Percentiles rank a stretch among this genome's conserved stretches.
These are phyloP conservation scores for Tolypocladium tropicale DNA, from an alignment of 2,329 filamentous ascomycete species.

Conservation along the genomic window DNA sequence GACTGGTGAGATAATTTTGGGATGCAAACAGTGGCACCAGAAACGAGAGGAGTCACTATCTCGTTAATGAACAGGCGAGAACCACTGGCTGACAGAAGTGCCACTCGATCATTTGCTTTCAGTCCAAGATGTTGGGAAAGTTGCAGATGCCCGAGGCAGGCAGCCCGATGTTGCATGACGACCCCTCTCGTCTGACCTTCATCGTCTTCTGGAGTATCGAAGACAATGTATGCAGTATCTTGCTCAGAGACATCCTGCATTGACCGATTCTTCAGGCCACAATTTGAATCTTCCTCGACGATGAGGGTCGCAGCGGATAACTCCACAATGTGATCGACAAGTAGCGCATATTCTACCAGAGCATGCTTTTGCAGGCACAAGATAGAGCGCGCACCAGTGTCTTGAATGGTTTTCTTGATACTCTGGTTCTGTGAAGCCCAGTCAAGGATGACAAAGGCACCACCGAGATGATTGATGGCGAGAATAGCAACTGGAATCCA, in stretches of 20 bases:
- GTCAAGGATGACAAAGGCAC: conserved; percentile 20
- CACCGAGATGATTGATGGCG: conserved; percentile 24
- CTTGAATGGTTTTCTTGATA: neutral
- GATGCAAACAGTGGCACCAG: neutral
- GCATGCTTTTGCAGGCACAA: neutral
- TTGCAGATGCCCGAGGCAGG: neutral
- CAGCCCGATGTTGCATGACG: conserved; percentile 5
- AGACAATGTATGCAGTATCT: conserved; percentile 4
- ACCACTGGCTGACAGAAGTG: neutral
- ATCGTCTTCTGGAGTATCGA: conserved; percentile 7
- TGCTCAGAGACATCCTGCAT: neutral
- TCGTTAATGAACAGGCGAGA: neutral
- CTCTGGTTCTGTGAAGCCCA: conserved; percentile 13
- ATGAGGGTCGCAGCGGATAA: neutral
- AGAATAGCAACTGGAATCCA: conserved; percentile 23
- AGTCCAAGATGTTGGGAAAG: neutral
- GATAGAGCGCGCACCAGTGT: neutral
- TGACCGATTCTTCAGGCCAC: neutral
- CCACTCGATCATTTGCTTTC: neutral
- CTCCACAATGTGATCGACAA: neutral
- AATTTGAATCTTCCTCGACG: neutral
- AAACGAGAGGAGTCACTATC: neutral
- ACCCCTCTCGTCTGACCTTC: conserved; percentile 6
- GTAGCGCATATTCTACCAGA: neutral
- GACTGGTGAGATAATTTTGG: neutral